phyloP scores from a whole-genome alignment of 257 asterid species.

The Forsythia suspensa region DNA sequence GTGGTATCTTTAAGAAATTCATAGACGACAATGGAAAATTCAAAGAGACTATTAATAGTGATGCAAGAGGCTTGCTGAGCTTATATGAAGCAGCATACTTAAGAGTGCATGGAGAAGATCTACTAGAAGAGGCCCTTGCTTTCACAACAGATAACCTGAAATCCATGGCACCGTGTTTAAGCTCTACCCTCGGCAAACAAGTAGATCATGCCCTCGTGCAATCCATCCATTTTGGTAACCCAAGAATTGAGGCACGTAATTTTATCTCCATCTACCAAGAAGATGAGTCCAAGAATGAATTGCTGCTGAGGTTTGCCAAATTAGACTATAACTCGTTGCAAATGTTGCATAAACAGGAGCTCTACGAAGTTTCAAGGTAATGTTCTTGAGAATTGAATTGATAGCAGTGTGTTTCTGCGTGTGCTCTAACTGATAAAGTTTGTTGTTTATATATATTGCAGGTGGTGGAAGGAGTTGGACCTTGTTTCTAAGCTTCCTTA shows the following conservation, averaged over 20 bases:
- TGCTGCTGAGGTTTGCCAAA: not conserved
- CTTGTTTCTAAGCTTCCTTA: not conserved
- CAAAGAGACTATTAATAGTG: not conserved
- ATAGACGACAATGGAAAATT: not conserved
- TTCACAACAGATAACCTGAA: not conserved
- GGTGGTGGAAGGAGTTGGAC: not conserved
- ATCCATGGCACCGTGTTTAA: no score
- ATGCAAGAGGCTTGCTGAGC: not conserved
- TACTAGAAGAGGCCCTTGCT: not conserved
- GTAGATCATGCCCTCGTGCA: not conserved
- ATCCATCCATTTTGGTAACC: not conserved
- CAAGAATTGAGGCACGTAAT: not conserved
- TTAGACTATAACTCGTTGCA: not conserved
- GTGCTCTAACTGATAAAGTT: not conserved
- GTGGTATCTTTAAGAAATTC: not conserved
- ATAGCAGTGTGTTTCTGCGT: not conserved
- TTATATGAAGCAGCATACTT: not conserved
- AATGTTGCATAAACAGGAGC: not conserved
- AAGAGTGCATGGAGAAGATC: not conserved
- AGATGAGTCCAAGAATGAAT: not conserved
- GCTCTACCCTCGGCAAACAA: not conserved
- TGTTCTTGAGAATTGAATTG: not conserved
- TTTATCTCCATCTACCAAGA: not conserved
- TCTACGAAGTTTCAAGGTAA: not conserved
- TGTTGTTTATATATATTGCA: not conserved